phyloP scores from a whole-genome alignment of 2,329 filamentous ascomycete species.

The Fusarium bulbicola region DNA sequence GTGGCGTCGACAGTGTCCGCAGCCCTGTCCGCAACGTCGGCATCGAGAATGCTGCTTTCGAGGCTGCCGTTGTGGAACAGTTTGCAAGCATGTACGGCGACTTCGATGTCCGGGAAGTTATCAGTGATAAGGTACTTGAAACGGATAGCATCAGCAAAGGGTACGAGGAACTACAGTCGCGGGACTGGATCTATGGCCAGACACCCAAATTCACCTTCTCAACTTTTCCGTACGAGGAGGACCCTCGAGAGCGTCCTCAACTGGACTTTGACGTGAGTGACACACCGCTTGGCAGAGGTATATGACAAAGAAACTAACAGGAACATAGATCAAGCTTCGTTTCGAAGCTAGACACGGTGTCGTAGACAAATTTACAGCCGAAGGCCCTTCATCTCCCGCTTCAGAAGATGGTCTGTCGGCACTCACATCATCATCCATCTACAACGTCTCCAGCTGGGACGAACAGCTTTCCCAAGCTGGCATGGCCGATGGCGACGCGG shows the following conservation, averaged over 20 bases:
- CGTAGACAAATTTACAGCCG: conserved; percentile 47
- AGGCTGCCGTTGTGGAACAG: conserved; percentile 66
- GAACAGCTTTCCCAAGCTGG: conserved; percentile 38
- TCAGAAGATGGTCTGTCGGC: conserved; percentile 18
- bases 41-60: conserved; percentile 57
- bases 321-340: conserved; percentile 44
- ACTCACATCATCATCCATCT: conserved; percentile 28
- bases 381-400: conserved; percentile 24
- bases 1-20: conserved; percentile 90
- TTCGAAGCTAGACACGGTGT: conserved; percentile 52
- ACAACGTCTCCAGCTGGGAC: conserved; percentile 43
- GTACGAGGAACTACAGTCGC: conserved; percentile 57
- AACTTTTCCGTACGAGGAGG: conserved; percentile 65
- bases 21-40: conserved; percentile 85
- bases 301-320: conserved; percentile 5
- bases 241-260: conserved; percentile 64
- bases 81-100: conserved; percentile 74
- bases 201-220: conserved; percentile 85
- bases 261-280: conserved; percentile 57
- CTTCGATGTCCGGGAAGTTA: conserved; percentile 46
- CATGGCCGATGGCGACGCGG: conserved; percentile 34
- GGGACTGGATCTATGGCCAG: conserved; percentile 83
- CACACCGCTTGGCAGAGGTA: background rate
- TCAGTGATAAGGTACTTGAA: conserved; percentile 61
- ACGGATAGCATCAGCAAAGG: conserved; percentile 59